Evolutionary conservation across 345 rosid genomes (phyloP).

Genomic region (Eucalyptus sp.): DNA sequence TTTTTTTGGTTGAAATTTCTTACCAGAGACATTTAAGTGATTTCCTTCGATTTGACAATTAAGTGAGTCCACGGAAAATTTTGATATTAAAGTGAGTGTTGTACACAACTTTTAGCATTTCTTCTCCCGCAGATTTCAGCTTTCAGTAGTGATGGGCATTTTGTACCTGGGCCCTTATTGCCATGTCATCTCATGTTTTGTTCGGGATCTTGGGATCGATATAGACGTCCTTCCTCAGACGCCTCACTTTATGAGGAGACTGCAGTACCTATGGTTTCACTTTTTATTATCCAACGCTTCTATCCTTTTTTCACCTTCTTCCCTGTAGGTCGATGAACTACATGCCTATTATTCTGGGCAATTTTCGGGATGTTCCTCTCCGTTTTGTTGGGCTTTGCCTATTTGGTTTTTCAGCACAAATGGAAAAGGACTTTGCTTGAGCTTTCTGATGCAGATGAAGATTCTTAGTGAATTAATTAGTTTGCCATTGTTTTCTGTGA

Average conservation of each 20-base stretch:
- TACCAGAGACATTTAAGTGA: too few species aligned
- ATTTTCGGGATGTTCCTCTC: background rate
- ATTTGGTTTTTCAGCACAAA: background rate
- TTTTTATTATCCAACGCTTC: background rate
- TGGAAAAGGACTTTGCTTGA: background rate
- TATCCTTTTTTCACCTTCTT: background rate
- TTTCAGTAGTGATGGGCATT: slow-evolving; percentile 54
- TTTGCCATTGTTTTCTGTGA: background rate
- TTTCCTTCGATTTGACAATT: too few species aligned
- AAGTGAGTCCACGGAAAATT: fast-evolving
- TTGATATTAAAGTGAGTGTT: fast-evolving
- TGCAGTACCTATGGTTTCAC: background rate
- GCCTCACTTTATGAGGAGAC: background rate
- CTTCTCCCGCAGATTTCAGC: slow-evolving; percentile 11
- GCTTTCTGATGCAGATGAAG: background rate
- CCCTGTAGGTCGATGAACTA: background rate
- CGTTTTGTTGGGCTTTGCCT: background rate
- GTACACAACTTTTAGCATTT: too few species aligned
- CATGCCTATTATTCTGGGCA: background rate
- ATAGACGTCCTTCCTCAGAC: background rate
- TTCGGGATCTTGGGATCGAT: slow-evolving; percentile 79
- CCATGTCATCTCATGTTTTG: slow-evolving; percentile 69
- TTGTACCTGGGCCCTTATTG: slow-evolving; percentile 50
- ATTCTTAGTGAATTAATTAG: background rate
- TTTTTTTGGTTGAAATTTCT: too few species aligned